Conservation (phyloP, 2,329 filamentous ascomycete genomes). For the Alternaria triticimaculans region DNA sequence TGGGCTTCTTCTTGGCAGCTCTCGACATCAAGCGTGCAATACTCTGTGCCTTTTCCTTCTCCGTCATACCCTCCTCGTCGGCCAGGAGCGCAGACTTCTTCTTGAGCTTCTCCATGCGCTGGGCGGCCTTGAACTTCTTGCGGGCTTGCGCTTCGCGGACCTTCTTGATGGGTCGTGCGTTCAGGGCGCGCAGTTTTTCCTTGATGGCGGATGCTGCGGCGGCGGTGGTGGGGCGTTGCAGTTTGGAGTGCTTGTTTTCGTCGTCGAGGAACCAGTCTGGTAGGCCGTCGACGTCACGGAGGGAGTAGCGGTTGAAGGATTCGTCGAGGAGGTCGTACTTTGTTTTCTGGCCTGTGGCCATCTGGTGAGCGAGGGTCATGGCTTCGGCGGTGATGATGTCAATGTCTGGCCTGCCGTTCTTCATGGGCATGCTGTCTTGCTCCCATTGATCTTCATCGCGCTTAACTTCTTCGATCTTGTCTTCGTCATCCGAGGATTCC, state of each 20-base stretch:
- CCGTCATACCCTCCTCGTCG: slow-evolving; percentile 89
- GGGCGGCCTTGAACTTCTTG: slow-evolving; percentile 95
- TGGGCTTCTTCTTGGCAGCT: slow-evolving; percentile 85
- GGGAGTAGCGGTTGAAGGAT: slow-evolving; percentile 89
- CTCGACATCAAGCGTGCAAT: slow-evolving; percentile 83
- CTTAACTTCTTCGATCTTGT: slow-evolving; percentile 69
- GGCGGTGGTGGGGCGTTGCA: slow-evolving; percentile 87
- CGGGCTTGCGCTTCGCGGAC: slow-evolving; percentile 94
- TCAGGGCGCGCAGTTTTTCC: slow-evolving; percentile 89
- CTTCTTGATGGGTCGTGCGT: slow-evolving; percentile 98
- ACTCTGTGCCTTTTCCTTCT: slow-evolving; percentile 90
- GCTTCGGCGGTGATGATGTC: slow-evolving; percentile 99
- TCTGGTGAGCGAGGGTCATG: slow-evolving; percentile 93
- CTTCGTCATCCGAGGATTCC: slow-evolving; percentile 46
- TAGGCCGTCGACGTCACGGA: slow-evolving; percentile 88
- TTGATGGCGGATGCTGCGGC: slow-evolving; percentile 90
- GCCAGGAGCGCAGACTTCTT: slow-evolving; percentile 94
- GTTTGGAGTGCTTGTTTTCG: slow-evolving; percentile 81
- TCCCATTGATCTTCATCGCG: slow-evolving; percentile 68
- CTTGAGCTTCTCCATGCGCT: slow-evolving; percentile 89
- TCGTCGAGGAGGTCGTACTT: slow-evolving; percentile 85
- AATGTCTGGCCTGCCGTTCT: slow-evolving; percentile 77
- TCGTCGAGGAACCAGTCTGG: slow-evolving; percentile 99
- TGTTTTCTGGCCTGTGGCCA: slow-evolving; percentile 84
- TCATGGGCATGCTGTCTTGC: slow-evolving; percentile 66